phyloP scores from a whole-genome alignment of 2,329 filamentous ascomycete species.

The Laburnicola sp. region DNA sequence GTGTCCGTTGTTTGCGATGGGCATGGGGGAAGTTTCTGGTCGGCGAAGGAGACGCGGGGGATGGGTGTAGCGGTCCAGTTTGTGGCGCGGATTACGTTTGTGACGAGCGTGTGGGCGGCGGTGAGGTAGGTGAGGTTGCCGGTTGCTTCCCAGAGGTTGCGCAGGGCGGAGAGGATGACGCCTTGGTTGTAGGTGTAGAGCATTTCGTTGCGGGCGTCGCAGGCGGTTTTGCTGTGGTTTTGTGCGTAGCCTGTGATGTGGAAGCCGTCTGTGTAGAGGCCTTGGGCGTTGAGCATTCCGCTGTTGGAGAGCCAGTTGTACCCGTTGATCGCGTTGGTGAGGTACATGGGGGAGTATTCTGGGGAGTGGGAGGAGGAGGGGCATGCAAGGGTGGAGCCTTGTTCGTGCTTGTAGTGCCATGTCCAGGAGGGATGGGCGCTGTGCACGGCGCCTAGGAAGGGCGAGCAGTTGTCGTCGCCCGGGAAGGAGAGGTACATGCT shows the following conservation, averaged over 20 bases:
- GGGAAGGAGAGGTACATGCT: slow-evolving; percentile 90
- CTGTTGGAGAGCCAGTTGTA: slow-evolving; percentile 79
- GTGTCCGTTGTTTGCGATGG: background rate
- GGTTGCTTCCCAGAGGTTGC: slow-evolving; percentile 78
- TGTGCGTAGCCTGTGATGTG: slow-evolving; percentile 69
- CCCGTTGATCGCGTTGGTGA: slow-evolving; percentile 72
- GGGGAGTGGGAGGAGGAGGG: background rate
- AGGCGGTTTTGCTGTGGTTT: slow-evolving; percentile 67
- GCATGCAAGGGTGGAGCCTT: slow-evolving; percentile 4
- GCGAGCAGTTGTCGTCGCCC: slow-evolving; percentile 73
- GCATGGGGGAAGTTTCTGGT: background rate
- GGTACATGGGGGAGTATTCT: slow-evolving; percentile 63
- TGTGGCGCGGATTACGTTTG: slow-evolving; percentile 73
- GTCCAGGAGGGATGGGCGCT: slow-evolving; percentile 6
- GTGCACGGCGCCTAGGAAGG: slow-evolving; percentile 55
- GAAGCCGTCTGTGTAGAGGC: slow-evolving; percentile 84
- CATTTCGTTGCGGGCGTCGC: slow-evolving; percentile 82
- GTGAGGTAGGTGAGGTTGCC: slow-evolving; percentile 70
- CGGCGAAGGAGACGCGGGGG: background rate
- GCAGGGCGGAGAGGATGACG: slow-evolving; percentile 78
- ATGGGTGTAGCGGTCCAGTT: slow-evolving; percentile 63
- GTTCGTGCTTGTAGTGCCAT: background rate
- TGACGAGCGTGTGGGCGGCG: slow-evolving; percentile 78
- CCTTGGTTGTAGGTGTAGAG: slow-evolving; percentile 97
- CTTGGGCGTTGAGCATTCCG: slow-evolving; percentile 76